These are phyloP conservation scores for Nakaseomyces uthaithaninus DNA, from an alignment of 1,139 yeast genomes.

Conservation along the genomic window DNA sequence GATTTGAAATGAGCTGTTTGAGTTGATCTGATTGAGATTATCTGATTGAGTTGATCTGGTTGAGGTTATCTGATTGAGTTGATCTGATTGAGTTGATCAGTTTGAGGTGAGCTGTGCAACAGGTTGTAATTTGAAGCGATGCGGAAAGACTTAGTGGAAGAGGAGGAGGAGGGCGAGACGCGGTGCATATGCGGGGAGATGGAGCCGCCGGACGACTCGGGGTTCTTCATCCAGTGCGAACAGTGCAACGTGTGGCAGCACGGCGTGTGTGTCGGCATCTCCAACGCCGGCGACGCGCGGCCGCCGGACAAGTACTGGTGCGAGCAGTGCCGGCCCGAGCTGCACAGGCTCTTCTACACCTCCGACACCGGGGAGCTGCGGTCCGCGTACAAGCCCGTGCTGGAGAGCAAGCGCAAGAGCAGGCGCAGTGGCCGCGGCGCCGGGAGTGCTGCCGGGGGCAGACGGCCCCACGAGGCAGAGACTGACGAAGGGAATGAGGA, in stretches of 20 bases:
- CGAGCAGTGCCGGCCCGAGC: constrained; percentile 78
- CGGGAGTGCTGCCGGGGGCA: constrained; percentile 10
- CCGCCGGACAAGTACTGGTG: constrained; percentile 94
- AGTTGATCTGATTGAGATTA: no score
- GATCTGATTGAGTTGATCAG: no score
- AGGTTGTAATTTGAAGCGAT: constrained; percentile 9
- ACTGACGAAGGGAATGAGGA: constrained; percentile 11
- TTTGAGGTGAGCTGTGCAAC: no score
- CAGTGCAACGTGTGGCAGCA: constrained; percentile 95
- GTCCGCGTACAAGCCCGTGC: constrained; percentile 38
- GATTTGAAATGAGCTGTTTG: no score
- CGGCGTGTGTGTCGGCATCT: constrained; percentile 80
- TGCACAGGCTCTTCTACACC: constrained; percentile 48
- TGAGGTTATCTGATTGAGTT: no score
- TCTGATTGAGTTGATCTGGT: no score
- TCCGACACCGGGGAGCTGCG: constrained; percentile 34
- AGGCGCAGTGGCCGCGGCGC: constrained; percentile 12
- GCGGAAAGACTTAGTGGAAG: constrained; percentile 15
- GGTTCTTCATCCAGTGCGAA: constrained; percentile 77
- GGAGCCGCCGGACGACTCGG: constrained; percentile 46
- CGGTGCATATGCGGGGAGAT: constrained; percentile 79
- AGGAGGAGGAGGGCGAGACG: constrained; percentile 62
- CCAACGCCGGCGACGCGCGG: constrained; percentile 44
- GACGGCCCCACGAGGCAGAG: background rate
- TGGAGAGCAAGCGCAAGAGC: constrained; percentile 24